phyloP scores from a whole-genome alignment of 176 grass and related monocot species.

The Luzula sylvatica region DNA sequence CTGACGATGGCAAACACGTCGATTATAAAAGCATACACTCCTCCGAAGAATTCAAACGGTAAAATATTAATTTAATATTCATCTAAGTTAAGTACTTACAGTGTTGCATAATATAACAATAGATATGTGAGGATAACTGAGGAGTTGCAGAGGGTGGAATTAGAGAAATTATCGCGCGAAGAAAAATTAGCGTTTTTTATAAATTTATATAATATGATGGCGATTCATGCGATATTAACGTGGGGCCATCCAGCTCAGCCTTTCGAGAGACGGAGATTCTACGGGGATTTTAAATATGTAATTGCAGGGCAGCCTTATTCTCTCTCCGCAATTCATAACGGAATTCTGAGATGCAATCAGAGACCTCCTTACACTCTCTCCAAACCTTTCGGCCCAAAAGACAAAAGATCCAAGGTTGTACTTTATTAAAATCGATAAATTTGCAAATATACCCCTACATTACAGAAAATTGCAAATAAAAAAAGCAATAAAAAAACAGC shows the following conservation, averaged over 20 bases:
- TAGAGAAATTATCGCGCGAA: conserved; percentile 58
- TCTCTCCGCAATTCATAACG: conserved; percentile 86
- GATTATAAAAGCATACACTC: conserved; percentile 74
- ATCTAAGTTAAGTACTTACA: not conserved
- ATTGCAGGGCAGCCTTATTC: conserved; percentile 88
- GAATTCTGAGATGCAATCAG: conserved; percentile 75
- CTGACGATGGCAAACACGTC: conserved; percentile 70
- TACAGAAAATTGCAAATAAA: too few species aligned
- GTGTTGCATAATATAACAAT: conserved; percentile 10
- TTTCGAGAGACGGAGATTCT: conserved; percentile 76
- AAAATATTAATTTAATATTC: conserved; percentile 17
- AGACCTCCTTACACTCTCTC: conserved; percentile 79
- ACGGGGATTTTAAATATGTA: conserved; percentile 94
- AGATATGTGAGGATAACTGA: conserved; percentile 87
- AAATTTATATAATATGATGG: conserved; percentile 98
- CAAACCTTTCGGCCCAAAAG: conserved; percentile 79
- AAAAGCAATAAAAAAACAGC: too few species aligned
- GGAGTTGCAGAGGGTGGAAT: conserved; percentile 84
- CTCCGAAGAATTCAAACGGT: conserved; percentile 94
- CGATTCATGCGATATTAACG: conserved; percentile 70
- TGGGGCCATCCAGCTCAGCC: conserved; percentile 58
- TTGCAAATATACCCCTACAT: too few species aligned
- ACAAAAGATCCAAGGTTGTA: conserved; percentile 63
- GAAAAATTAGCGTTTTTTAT: conserved; percentile 94
- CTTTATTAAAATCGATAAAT: not conserved